Conservation (phyloP, 305 asterid genomes). For the Lippia alba region DNA sequence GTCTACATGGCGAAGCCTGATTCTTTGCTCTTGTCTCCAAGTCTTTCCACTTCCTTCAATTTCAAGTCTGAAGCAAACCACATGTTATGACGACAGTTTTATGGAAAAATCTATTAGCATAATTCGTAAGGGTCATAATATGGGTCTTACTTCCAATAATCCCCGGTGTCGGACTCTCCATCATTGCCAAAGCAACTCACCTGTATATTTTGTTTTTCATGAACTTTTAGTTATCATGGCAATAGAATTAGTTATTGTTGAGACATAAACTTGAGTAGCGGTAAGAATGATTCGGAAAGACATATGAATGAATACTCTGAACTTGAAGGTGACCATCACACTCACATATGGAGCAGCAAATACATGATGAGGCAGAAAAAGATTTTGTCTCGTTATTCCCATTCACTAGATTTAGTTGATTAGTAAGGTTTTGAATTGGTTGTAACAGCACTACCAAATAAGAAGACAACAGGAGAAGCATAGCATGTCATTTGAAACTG, state of each 20-base stretch:
- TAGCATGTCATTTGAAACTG: neutral
- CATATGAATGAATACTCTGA: neutral
- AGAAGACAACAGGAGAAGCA: neutral
- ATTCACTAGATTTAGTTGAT: too few relatives aligned
- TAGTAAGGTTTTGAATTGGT: too few relatives aligned
- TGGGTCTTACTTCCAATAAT: slow-evolving; percentile 71
- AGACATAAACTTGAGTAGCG: slow-evolving; percentile 2
- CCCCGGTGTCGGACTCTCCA: slow-evolving; percentile 88
- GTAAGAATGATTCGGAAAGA: neutral
- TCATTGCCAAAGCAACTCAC: slow-evolving; percentile 95
- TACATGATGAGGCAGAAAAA: neutral
- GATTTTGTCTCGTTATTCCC: too few relatives aligned
- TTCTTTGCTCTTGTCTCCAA: slow-evolving; percentile 97
- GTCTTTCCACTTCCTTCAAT: slow-evolving; percentile 94
- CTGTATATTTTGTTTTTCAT: slow-evolving; percentile 43
- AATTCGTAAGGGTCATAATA: slow-evolving; percentile 11
- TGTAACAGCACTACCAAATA: slow-evolving; percentile 1
- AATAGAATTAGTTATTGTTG: neutral
- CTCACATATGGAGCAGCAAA: neutral
- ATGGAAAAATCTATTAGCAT: neutral
- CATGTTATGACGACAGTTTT: neutral
- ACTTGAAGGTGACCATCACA: slow-evolving; percentile 16
- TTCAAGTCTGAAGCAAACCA: slow-evolving; percentile 60
- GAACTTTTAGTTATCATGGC: slow-evolving; percentile 21
- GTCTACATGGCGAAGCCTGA: slow-evolving; percentile 89